These are phyloP conservation scores for Saccharata proteae DNA, from an alignment of 2,329 filamentous ascomycete species.

Conservation along the genomic window DNA sequence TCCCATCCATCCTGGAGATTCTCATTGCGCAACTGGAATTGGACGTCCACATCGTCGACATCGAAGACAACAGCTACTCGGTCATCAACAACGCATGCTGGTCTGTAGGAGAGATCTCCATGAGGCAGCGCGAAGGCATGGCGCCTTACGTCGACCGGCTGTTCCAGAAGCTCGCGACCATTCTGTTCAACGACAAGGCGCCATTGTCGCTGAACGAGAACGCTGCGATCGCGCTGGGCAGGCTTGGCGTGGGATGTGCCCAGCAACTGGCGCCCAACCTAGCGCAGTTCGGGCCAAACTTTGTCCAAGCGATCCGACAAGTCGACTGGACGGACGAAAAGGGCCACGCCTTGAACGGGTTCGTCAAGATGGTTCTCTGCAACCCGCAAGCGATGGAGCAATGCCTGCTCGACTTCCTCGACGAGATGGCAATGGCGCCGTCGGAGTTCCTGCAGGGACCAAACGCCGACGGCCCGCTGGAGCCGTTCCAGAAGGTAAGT, in stretches of 20 bases:
- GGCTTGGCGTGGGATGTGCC: conserved; percentile 69
- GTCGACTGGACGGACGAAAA: conserved; percentile 89
- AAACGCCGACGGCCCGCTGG: conserved; percentile 47
- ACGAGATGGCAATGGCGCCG: conserved; percentile 62
- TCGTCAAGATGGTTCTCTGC: conserved; percentile 68
- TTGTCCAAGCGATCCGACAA: conserved; percentile 69
- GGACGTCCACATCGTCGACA: conserved; percentile 54
- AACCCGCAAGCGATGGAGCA: conserved; percentile 91
- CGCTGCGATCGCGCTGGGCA: conserved; percentile 81
- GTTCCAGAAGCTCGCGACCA: conserved; percentile 64
- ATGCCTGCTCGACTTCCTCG: conserved; percentile 70
- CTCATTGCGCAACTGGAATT: conserved; percentile 82
- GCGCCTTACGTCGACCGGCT: conserved; percentile 65
- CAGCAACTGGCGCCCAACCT: conserved; percentile 69
- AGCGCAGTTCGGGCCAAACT: conserved; percentile 66
- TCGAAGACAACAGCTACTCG: conserved; percentile 73
- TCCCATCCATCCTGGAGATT: conserved; percentile 64
- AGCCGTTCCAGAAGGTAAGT: conserved; percentile 65
- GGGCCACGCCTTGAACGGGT: conserved; percentile 82
- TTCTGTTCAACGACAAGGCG: conserved; percentile 74
- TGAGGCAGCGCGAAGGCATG: conserved; percentile 63
- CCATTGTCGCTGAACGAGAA: conserved; percentile 86
- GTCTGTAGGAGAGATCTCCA: conserved; percentile 85
- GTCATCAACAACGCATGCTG: conserved; percentile 98
- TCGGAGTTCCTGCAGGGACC: conserved; percentile 44